Evolutionary conservation across 495 filamentous ascomycete genomes (phyloP).

Genomic region (Amphirosellinia nigrospora): DNA sequence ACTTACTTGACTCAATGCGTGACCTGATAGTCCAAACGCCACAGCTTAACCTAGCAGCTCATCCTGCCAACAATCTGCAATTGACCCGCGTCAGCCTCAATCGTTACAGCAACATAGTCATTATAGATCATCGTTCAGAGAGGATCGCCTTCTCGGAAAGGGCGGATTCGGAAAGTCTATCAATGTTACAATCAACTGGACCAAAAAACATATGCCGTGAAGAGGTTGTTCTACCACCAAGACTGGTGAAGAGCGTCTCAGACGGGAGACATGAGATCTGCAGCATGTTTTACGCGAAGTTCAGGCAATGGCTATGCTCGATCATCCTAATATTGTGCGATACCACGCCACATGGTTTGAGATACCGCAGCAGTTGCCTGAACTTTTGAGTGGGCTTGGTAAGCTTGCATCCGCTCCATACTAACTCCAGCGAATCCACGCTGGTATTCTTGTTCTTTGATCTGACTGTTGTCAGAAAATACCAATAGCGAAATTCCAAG

Average conservation of each 20-base stretch:
- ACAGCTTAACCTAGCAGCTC: conserved; percentile 30
- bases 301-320: conserved; percentile 58
- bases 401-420: conserved; percentile 20
- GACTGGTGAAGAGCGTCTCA: conserved; percentile 54
- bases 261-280: conserved; percentile 56
- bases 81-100: conserved; percentile 25
- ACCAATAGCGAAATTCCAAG: not conserved
- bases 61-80: conserved; percentile 31
- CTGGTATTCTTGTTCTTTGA: not conserved
- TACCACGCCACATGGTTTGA: conserved; percentile 64
- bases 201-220: conserved; percentile 59
- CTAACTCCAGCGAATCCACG: not conserved
- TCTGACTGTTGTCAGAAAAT: conserved; percentile 11
- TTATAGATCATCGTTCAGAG: conserved; percentile 37
- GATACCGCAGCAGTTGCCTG: conserved; percentile 43
- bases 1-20: conserved; percentile 29
- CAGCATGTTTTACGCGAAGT: conserved; percentile 62
- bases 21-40: conserved; percentile 33
- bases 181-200: conserved; percentile 60
- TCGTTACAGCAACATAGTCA: conserved; percentile 27
- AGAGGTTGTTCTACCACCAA: conserved; percentile 59
- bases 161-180: conserved; percentile 63
- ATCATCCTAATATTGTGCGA: conserved; percentile 62
- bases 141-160: conserved; percentile 51
- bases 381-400: conserved; percentile 28